Base-by-base conservation (phyloP, 805 yeast genomes). In the Osmozyma mogii region DNA sequence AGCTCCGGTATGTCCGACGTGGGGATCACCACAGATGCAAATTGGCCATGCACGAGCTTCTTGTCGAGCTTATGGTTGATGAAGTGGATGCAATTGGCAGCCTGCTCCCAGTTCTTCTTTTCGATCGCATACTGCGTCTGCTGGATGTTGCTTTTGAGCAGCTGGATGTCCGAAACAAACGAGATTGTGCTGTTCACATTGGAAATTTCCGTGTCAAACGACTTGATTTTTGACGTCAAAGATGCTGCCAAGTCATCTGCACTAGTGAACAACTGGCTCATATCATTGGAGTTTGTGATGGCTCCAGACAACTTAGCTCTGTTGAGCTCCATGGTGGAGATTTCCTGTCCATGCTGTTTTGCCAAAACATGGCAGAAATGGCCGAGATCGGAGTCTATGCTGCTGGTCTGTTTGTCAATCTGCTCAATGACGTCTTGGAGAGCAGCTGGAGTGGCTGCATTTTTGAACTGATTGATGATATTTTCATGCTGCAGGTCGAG, bases 1-100 rank as follows among this genome's bases (percentile, higher is more conserved):
- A 70, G 58, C 29, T 84, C 94, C 0, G 96, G 95, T 10, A 87
- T 66, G 32, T 84, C 94, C 8, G 81, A 64, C 0, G 94, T 76
- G 0, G 98, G 98, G 11, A 89, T 89, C 45, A 82, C 83, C 25
- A 68, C 75, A 28, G 76, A 69, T 2, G 94, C 89, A 52, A 80
- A 87, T 31, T 71, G 62, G 12, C 95, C 88, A 10, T 55, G 40
- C 15, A 68, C 60, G 10, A 81, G 49, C 1, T 63, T 67, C 1
- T 52, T 41, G 0, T 94, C 84, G 22, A 89, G 56, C 33, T 57
- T 47, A 17, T 49, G 40, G 15, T 43, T 49, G 22, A 63, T 52
- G 7, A 53, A 51, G 31, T 52, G 41, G 4, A 87, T 79, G 11
- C 85, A 70, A 31, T 60, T 61, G 0, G 95, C 89, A 1, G 95